A percentile compares a stretch with the other conserved stretches of the same genome.
Conservation (phyloP, 2,329 filamentous ascomycete genomes). For the Colletotrichum sp. region DNA sequence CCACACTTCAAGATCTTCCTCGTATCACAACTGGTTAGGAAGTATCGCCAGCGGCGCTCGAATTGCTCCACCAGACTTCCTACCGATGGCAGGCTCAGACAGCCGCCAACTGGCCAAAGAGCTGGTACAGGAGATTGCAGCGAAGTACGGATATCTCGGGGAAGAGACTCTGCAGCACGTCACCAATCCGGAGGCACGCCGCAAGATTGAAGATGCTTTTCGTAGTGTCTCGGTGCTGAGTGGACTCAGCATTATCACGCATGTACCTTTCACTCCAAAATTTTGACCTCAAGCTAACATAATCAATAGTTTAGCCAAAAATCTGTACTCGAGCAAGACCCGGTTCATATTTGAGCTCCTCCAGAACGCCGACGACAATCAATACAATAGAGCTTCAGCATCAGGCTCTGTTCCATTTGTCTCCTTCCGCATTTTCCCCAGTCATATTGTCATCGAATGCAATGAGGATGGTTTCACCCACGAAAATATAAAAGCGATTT, state of each 20-base stretch:
- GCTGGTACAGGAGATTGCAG: neutral
- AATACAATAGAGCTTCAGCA: constrained; percentile 29
- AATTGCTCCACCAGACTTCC: too few relatives aligned
- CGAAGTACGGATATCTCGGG: rapidly evolving
- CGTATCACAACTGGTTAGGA: too few relatives aligned
- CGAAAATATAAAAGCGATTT: constrained; percentile 50
- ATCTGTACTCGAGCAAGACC: neutral
- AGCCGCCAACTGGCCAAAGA: neutral
- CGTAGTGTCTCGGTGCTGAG: rapidly evolving
- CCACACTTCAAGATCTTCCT: too few relatives aligned
- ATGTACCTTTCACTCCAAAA: rapidly evolving
- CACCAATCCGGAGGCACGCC: neutral
- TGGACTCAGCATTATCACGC: neutral
- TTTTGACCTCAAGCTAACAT: neutral
- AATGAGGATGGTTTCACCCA: constrained; percentile 53
- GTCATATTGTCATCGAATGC: constrained; percentile 49
- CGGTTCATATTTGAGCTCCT: constrained; percentile 56
- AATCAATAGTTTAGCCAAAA: neutral
- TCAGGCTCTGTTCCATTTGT: constrained; percentile 38
- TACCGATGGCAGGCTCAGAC: too few relatives aligned
- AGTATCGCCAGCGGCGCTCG: too few relatives aligned
- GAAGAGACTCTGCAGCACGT: neutral
- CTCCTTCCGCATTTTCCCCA: constrained; percentile 29
- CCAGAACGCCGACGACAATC: constrained; percentile 60
- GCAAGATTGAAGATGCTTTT: neutral